Evolutionary conservation across 1,284 basidiomycete genomes (phyloP), one percentile per base, ranked within the genome.

Genomic region (Trichosporon ovoides): DNA sequence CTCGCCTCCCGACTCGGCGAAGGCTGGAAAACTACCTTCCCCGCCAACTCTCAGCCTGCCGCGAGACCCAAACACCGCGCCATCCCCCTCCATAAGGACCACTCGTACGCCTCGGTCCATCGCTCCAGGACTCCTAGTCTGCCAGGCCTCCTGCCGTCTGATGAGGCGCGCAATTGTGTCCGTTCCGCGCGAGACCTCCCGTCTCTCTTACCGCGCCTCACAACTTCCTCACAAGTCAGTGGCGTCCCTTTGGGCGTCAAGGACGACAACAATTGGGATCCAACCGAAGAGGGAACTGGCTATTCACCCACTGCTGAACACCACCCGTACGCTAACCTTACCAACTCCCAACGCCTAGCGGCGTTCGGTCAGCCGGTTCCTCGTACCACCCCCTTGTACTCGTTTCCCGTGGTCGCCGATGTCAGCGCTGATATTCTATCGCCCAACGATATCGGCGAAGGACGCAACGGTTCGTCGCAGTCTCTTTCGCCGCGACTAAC

Each of bases 391-490:
- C 43, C 43, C 16, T 11, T 48, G 24, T 31, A n/a, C 43, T n/a
- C 24, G 16, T 48, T 28, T 31, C 43, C 43, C 14, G 16, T 7
- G 16, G 22, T n/a, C 24, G 18, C 24, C 10, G 43, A 48, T 24
- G n/a, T 16, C 24, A 16, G 24, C 5, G 13, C 14, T n/a, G 24
- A 48, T 22, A 48, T 48, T 24, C 14, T 48, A 7, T 28, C 38
- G 16, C 31, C 34, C 2, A 48, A 50, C 4, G 59, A 56, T 20
- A 38, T 63, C 14, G 62, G 61, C 3, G 60, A 66, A 55, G 65
- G 67, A 31, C 61, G 68, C 19, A 73, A 71, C 36, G 68, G 71
- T 71, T 22, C 53, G 68, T 59, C 10, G 13, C 34, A 12, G 13
- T 6, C 35, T 24, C 9, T 2, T 6, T 3, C n/a, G 24, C 33